These are phyloP conservation scores for Trypanosoma platydactyli DNA, from an alignment of 208 protist species.

Conservation along the genomic window DNA sequence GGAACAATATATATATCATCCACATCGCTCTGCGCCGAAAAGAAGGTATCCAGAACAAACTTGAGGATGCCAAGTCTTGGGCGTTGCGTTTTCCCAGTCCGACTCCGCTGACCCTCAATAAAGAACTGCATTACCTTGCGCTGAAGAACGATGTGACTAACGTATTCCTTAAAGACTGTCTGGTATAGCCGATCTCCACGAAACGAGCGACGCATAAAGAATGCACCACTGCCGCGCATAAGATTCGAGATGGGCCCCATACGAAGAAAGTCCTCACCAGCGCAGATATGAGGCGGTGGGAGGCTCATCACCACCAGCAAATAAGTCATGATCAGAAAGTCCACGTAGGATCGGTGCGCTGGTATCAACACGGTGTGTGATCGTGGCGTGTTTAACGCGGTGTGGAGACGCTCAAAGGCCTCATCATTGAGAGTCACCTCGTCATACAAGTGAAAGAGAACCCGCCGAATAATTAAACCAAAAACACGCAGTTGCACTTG, in stretches of 20 bases:
- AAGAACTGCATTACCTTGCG: slow-evolving; percentile 84
- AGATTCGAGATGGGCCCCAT: slow-evolving; percentile 68
- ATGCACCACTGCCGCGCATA: slow-evolving; percentile 87
- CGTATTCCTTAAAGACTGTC: slow-evolving; percentile 81
- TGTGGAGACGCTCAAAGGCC: slow-evolving; percentile 57
- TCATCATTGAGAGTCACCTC: slow-evolving; percentile 61
- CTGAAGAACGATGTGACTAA: slow-evolving; percentile 65
- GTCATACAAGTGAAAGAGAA: slow-evolving; percentile 69
- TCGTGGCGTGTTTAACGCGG: slow-evolving; percentile 45
- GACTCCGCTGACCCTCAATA: slow-evolving; percentile 86
- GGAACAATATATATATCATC: slow-evolving; percentile 85
- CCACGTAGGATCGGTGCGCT: slow-evolving; percentile 82
- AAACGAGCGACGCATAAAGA: slow-evolving; percentile 91
- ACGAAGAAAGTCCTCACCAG: slow-evolving; percentile 86
- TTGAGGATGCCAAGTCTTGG: slow-evolving; percentile 92
- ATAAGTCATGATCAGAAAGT: slow-evolving; percentile 90
- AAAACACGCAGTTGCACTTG: slow-evolving; percentile 50
- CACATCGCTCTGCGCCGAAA: slow-evolving; percentile 52
- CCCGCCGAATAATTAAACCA: slow-evolving; percentile 52
- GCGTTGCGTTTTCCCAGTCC: slow-evolving; percentile 82
- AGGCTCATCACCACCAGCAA: slow-evolving; percentile 64
- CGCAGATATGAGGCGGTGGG: slow-evolving; percentile 79
- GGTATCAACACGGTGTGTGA: slow-evolving; percentile 74
- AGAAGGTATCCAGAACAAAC: slow-evolving; percentile 80
- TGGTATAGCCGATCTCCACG: slow-evolving; percentile 77